Evolutionary conservation across 192 early-diverging fungal genomes (phyloP), one percentile per base, ranked within the genome.

Genomic region (Linnemannia zychae): DNA sequence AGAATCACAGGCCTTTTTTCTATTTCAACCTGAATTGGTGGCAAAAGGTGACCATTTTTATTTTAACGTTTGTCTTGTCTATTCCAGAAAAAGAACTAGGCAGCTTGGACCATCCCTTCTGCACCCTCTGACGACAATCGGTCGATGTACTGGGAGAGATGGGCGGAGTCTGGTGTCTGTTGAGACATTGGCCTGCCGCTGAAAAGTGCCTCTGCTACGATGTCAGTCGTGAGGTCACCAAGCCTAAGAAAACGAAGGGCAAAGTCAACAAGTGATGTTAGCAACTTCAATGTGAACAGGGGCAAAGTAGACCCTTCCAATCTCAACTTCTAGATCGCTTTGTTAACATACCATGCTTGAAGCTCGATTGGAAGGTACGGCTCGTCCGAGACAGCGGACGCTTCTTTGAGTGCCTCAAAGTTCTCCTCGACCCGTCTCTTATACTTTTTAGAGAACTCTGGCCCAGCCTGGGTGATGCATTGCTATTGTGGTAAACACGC

Each of bases 391-490:
- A 50, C 46, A 44, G 72, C 88, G n/a, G 83, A 82, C 13, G 84
- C 20, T 49, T 85, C 72, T 50, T 90, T 90, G 28, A 88, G 79
- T 12, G 72, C 65, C 65, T 78, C 79, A 47, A 90, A 90, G 36
- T 88, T 79, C 75, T 84, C 77, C 68, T 90, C 89, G 1, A 90
- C 89, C 11, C 89, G 75, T 4, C 75, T 72, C 75, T 84, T 90
- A 75, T 88, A 90, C 73, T 90, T 90, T 78, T 31, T 79, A 5
- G 87, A 75, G 79, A 86, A 90, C 28, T 69, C 71, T 3, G 78
- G 77, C 44, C 89, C 84, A 67, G 84, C 84, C 79, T 90, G 87
- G 44, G 80, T 87, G 47, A 90, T 82, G 38, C 89, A 90, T 87
- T 88, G 89, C 89, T 90, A 74, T 4, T 48, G 16, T n/a, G n/a